phyloP scores from a whole-genome alignment of 2,329 filamentous ascomycete genomes.

The Aspergillus sp. region DNA sequence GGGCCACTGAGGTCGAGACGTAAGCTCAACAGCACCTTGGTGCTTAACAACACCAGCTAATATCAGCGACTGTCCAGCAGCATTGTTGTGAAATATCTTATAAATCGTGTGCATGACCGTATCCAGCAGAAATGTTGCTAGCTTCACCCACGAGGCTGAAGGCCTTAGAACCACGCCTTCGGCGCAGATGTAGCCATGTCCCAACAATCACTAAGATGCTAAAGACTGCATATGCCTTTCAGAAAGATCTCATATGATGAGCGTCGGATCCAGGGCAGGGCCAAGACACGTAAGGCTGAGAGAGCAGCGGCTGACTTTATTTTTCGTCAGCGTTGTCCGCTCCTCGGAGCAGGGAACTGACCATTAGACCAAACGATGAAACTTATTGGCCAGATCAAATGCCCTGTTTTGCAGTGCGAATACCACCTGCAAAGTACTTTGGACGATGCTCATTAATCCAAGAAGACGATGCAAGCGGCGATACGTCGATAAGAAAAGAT shows the following conservation, averaged over 20 bases:
- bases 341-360: not conserved
- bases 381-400: not conserved
- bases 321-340: not conserved
- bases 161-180: not conserved
- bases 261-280: not conserved
- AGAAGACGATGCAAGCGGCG: not conserved
- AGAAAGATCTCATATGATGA: constrained; percentile 1
- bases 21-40: constrained; percentile 8
- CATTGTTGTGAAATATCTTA: not conserved
- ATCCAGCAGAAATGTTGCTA: not conserved
- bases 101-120: not conserved
- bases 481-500: constrained; percentile 1
- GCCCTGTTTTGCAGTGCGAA: not conserved
- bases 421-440: not conserved
- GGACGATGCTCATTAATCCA: not conserved
- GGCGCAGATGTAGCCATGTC: not conserved
- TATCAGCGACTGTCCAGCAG: not conserved
- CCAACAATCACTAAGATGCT: not conserved
- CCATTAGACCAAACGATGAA: constrained; percentile 1
- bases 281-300: not conserved
- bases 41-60: not conserved
- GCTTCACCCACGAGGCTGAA: not conserved
- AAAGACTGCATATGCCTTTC: not conserved
- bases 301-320: constrained; percentile 1
- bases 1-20: constrained; percentile 1